Evolutionary conservation across 2,329 filamentous ascomycete genomes (phyloP), one percentile per base, ranked within the genome.

Genomic region (Fonsecaea erecta): DNA sequence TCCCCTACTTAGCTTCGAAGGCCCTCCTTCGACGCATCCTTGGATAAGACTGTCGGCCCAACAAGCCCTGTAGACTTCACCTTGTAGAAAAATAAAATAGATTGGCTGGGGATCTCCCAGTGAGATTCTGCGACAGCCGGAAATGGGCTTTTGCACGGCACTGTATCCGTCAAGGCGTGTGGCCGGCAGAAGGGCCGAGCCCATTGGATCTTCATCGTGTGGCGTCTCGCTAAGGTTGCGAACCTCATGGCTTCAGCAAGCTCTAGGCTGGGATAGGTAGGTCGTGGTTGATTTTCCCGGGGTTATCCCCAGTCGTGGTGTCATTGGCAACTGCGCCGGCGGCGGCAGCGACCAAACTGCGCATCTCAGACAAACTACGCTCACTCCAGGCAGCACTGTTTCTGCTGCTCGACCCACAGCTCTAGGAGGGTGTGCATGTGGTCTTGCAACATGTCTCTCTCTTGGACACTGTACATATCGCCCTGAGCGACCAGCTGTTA

Each of bases 351-450:
- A 32, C 51, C 40, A 32, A 34, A 21, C 24, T 48, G 43, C 43
- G 18, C 37, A n/a, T 52, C 57, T 52, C 26, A 35, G 24, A 52
- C 57, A 48, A 48, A 52, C 28, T 46, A 60, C 32, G 32, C 21
- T 34, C 30, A 9, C 32, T 37, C 57, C 57, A 60, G 57, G 57
- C 57, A 52, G 35, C 57, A 60, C 46, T 21, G 51, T 60, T 60
- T 60, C 57, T 60, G 35, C 43, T 21, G 28, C 34, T 40, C 30
- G 43, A 9, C 34, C 43, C 30, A 60, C 30, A 16, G 32, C 30
- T 37, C 46, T n/a, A 8, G 14, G 18, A 26, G 46, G 57, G 57
- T 30, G 28, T 16, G 21, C 3, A 11, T 16, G 3, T 30, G 46
- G 57, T 60, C 30, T 37, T 12, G 57, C 46, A 52, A 30, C 18